Conservation (phyloP, 129 eudicot genomes). For the Smallanthus sonchifolius region DNA sequence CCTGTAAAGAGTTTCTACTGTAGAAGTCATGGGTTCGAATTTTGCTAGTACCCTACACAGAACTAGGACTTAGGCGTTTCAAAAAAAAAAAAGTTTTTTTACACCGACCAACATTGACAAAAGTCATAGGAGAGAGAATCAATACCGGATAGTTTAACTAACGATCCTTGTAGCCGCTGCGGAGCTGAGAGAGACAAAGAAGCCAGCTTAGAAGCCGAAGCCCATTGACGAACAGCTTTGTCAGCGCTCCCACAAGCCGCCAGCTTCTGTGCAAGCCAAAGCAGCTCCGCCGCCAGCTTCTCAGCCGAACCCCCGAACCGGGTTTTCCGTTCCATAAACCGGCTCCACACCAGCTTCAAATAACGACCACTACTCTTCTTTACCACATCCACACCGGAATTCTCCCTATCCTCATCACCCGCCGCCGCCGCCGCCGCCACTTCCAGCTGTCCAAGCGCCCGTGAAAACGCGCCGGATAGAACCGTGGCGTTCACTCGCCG, state of each 20-base stretch:
- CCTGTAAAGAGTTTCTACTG: too few relatives aligned
- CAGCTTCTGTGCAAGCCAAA: slow-evolving; percentile 76
- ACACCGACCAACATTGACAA: background rate
- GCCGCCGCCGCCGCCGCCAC: background rate
- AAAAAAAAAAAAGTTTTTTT: too few relatives aligned
- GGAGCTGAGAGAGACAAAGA: slow-evolving; percentile 57
- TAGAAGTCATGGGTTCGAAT: too few relatives aligned
- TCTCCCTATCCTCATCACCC: background rate
- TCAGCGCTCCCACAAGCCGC: slow-evolving; percentile 58
- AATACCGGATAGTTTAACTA: slow-evolving; percentile 71
- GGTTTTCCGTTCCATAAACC: slow-evolving; percentile 28
- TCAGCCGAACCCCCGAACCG: slow-evolving; percentile 49
- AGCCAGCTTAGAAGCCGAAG: slow-evolving; percentile 63
- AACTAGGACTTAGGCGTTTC: too few relatives aligned
- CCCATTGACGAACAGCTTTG: slow-evolving; percentile 77
- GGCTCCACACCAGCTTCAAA: slow-evolving; percentile 39
- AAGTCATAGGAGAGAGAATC: background rate
- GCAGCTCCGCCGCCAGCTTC: slow-evolving; percentile 79
- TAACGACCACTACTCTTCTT: background rate
- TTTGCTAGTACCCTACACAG: too few relatives aligned
- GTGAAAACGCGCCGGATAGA: slow-evolving; percentile 54
- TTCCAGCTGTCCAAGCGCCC: slow-evolving; percentile 58
- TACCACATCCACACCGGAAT: slow-evolving; percentile 17
- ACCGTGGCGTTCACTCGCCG: slow-evolving; percentile 50
- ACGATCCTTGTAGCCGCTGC: slow-evolving; percentile 65